These are phyloP conservation scores for Candida endomychidarum DNA, from an alignment of 805 yeast species.

Conservation along the genomic window DNA sequence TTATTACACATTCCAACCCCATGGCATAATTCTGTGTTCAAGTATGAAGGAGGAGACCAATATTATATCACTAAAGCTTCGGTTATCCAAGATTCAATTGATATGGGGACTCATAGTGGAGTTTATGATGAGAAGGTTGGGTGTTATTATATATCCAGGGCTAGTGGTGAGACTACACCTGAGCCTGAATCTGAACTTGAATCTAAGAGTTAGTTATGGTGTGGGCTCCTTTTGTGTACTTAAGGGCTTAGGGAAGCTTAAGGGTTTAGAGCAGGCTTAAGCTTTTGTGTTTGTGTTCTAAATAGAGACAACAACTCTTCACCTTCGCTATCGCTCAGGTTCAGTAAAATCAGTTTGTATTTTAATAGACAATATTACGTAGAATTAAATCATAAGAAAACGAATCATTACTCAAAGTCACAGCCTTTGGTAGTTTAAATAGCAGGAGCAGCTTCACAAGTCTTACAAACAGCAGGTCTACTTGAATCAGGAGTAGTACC, in stretches of 20 bases:
- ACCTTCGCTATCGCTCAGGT: too few relatives aligned
- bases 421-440: too few relatives aligned
- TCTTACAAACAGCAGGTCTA: conserved; percentile 17
- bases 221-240: background rate
- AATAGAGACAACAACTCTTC: too few relatives aligned
- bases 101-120: conserved; percentile 20
- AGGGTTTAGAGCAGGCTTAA: too few relatives aligned
- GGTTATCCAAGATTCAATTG: conserved; percentile 19
- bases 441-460: conserved; percentile 17
- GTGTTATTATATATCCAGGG: conserved; percentile 10
- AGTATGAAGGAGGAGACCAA: conserved; percentile 34
- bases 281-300: too few relatives aligned
- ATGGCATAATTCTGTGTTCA: conserved; percentile 59
- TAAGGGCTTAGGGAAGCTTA: too few relatives aligned
- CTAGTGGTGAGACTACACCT: too few relatives aligned
- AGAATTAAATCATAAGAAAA: background rate
- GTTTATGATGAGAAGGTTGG: conserved; percentile 22
- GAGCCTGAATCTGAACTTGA: too few relatives aligned
- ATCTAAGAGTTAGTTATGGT: too few relatives aligned
- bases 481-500: conserved; percentile 17
- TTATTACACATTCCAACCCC: conserved; percentile 65
- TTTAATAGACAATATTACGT: background rate
- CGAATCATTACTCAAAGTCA: too few relatives aligned
- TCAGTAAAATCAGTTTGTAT: too few relatives aligned
- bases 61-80: conserved; percentile 25